A percentile compares a stretch with the other conserved stretches of the same genome.
These are phyloP conservation scores for Mucuna pruriens DNA, from an alignment of 306 rosid species.

Conservation along the genomic window DNA sequence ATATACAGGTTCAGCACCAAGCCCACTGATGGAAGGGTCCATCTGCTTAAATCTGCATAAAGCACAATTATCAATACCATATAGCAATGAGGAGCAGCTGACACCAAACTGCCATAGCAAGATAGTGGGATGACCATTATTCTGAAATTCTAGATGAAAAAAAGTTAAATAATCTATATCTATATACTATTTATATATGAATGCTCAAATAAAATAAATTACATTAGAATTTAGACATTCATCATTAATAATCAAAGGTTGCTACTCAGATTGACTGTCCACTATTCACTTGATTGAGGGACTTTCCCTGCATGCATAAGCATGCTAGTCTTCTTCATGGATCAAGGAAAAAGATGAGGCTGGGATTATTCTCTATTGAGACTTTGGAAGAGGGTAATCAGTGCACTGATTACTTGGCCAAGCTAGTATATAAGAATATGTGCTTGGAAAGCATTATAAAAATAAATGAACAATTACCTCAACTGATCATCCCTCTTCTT, in stretches of 20 bases:
- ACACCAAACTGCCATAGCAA: not conserved
- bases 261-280: no score
- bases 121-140: not conserved
- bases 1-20: conserved; percentile 71
- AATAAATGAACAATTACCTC: conserved; percentile 55
- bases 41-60: conserved; percentile 72
- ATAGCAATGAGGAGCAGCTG: not conserved
- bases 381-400: no score
- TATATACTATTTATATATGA: not conserved
- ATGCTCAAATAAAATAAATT: not conserved
- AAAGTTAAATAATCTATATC: not conserved
- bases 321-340: no score
- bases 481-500: conserved; percentile 65
- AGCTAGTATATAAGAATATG: not conserved
- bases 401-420: no score
- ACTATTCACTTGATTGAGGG: no score
- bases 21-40: conserved; percentile 79
- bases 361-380: no score
- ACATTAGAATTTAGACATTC: not conserved
- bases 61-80: not conserved
- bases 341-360: no score
- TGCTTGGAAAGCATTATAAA: not conserved
- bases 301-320: no score
- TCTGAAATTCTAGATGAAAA: not conserved
- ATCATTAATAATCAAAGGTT: not conserved